These are phyloP conservation scores for Geranomyces michiganensis DNA, from an alignment of 192 early-diverging fungal species.

Conservation along the genomic window DNA sequence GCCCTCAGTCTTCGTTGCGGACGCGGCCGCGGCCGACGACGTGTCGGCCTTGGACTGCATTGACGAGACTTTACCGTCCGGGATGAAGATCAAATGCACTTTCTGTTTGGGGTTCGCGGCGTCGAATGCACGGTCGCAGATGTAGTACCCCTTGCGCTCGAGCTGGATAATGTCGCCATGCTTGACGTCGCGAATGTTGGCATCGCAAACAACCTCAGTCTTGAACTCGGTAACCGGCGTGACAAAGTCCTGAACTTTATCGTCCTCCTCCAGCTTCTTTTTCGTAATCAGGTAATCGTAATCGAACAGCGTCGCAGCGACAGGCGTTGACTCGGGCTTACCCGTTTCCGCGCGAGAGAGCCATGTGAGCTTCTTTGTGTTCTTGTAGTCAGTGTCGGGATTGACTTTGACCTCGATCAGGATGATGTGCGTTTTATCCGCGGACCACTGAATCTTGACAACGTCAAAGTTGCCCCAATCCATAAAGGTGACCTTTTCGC, in stretches of 20 bases:
- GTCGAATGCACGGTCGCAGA: constrained; percentile 71
- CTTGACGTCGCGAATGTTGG: constrained; percentile 48
- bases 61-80: constrained; percentile 84
- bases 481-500: constrained; percentile 98
- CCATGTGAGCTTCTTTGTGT: constrained; percentile 99
- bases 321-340: constrained; percentile 59
- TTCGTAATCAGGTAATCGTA: constrained; percentile 99
- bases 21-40: not conserved
- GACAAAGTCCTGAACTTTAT: constrained; percentile 77
- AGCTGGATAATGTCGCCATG: constrained; percentile 90
- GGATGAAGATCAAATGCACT: constrained; percentile 80
- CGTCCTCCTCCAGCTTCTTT: constrained; percentile 94
- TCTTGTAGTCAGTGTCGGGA: constrained; percentile 94
- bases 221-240: constrained; percentile 87
- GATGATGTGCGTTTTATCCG: constrained; percentile 54
- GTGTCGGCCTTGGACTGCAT: constrained; percentile 45
- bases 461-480: constrained; percentile 99
- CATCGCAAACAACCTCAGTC: constrained; percentile 50
- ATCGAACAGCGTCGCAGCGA: constrained; percentile 75
- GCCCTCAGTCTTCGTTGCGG: constrained; percentile 11
- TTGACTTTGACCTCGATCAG: constrained; percentile 73
- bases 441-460: constrained; percentile 65
- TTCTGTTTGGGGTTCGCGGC: constrained; percentile 53
- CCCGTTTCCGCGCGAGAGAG: constrained; percentile 58
- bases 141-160: constrained; percentile 95